These are phyloP conservation scores for Ceratobasidium theobromae DNA, from an alignment of 1,284 basidiomycete species.

Conservation along the genomic window DNA sequence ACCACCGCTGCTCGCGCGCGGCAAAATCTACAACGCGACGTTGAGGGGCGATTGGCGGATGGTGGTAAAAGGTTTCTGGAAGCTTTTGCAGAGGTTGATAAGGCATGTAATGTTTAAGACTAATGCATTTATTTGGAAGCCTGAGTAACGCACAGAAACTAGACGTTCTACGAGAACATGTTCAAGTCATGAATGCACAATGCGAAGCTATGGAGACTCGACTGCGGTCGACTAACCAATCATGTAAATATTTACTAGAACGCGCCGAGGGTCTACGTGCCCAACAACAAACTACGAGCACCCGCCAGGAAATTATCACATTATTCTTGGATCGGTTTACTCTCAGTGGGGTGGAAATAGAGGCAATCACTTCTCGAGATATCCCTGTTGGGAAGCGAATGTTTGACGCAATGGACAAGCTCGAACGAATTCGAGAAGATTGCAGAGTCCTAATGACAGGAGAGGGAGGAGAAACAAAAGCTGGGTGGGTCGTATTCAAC, in stretches of 20 bases:
- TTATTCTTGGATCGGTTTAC: conserved; percentile 87
- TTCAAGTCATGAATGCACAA: conserved; percentile 73
- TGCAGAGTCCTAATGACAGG: conserved; percentile 87
- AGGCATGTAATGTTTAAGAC: conserved; percentile 51
- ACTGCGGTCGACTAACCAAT: conserved; percentile 71
- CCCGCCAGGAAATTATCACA: conserved; percentile 70
- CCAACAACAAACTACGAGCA: conserved; percentile 71
- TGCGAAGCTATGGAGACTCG: conserved; percentile 83
- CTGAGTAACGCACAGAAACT: conserved; percentile 62
- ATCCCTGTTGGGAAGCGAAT: conserved; percentile 71
- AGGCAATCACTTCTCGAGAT: conserved; percentile 75
- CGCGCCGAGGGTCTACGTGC: conserved; percentile 79
- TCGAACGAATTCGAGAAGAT: conserved; percentile 78
- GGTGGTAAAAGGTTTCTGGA: conserved; percentile 79
- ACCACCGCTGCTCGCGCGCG: conserved; percentile 65
- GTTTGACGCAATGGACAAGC: conserved; percentile 85
- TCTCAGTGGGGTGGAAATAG: conserved; percentile 69
- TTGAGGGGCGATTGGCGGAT: conserved; percentile 76
- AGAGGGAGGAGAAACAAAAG: conserved; percentile 75
- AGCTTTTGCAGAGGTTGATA: conserved; percentile 83
- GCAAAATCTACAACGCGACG: conserved; percentile 77
- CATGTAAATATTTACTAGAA: conserved; percentile 82
- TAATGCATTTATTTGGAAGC: not conserved
- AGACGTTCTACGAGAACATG: conserved; percentile 69
- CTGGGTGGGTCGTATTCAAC: conserved; percentile 59